A percentile compares a stretch with the other conserved stretches of the same genome.
phyloP scores from a whole-genome alignment of 2,329 filamentous ascomycete species.

The Sporothrix globosa region DNA sequence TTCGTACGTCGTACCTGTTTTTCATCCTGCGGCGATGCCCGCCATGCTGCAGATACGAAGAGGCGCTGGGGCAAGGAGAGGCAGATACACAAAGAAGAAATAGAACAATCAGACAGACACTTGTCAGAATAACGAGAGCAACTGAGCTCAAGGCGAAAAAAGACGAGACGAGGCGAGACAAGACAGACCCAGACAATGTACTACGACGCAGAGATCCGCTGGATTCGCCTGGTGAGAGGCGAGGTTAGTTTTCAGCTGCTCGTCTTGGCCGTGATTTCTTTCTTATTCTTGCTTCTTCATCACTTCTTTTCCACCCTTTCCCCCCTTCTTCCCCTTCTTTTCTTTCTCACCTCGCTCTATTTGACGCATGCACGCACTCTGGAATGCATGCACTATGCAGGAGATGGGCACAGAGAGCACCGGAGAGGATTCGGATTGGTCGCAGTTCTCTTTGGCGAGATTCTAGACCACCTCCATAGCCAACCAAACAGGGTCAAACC shows the following conservation, averaged over 20 bases:
- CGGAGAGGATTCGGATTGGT: not conserved
- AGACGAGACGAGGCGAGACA: not conserved
- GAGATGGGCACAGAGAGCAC: not conserved
- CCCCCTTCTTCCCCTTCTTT: not conserved
- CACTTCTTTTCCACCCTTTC: no score
- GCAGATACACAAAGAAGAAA: not conserved
- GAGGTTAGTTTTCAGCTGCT: not conserved
- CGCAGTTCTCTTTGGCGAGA: not conserved
- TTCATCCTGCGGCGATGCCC: not conserved
- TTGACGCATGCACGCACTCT: conserved; percentile 18
- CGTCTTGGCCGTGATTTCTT: not conserved
- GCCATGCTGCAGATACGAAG: conserved; percentile 14
- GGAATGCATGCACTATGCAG: conserved; percentile 17
- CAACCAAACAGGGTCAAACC: no score
- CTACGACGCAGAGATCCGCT: not conserved
- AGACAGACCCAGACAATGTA: not conserved
- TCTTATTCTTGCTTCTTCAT: not conserved
- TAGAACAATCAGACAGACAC: not conserved
- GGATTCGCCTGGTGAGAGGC: not conserved
- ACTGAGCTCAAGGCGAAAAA: conserved; percentile 5
- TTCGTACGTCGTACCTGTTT: not conserved
- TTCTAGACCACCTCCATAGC: not conserved
- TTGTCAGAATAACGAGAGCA: not conserved
- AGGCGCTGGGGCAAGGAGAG: not conserved
- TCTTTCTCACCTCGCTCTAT: not conserved